Percentiles rank a stretch among this genome's conserved stretches.
Conservation (phyloP, 768 basidiomycete genomes). For the Leucocoprinus birnbaumii region DNA sequence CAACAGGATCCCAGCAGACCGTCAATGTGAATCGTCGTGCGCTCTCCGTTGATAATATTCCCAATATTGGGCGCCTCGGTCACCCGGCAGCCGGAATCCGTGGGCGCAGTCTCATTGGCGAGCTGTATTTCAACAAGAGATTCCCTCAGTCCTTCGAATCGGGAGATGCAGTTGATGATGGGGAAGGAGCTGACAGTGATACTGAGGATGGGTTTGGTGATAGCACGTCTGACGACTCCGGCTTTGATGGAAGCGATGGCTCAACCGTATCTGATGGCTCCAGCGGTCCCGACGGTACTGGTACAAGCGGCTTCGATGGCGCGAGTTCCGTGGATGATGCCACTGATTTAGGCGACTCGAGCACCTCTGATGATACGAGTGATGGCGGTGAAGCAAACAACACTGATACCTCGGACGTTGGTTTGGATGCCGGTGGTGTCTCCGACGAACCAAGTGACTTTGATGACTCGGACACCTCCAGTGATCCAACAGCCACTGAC, state of each 20-base stretch:
- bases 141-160: not conserved
- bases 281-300: too few relatives aligned
- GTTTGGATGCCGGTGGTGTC: not conserved
- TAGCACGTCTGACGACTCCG: too few relatives aligned
- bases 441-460: not conserved
- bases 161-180: not conserved
- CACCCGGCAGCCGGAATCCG: not conserved
- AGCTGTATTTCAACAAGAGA: slow-evolving; percentile 1
- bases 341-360: too few relatives aligned
- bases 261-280: too few relatives aligned
- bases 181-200: not conserved
- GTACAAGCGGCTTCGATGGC: too few relatives aligned
- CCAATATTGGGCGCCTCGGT: not conserved
- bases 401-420: too few relatives aligned
- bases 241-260: too few relatives aligned
- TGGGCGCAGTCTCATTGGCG: not conserved
- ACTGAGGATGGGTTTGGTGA: not conserved
- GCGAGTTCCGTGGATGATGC: not conserved
- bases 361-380: not conserved
- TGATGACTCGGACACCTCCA: not conserved
- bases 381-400: not conserved
- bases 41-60: not conserved
- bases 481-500: not conserved
- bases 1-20: slow-evolving; percentile 3
- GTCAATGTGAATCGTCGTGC: not conserved